A percentile compares a stretch with the other conserved stretches of the same genome.
Evolutionary conservation across 2,329 filamentous ascomycete species (phyloP).

Genomic region (Neospermospora avenae): DNA sequence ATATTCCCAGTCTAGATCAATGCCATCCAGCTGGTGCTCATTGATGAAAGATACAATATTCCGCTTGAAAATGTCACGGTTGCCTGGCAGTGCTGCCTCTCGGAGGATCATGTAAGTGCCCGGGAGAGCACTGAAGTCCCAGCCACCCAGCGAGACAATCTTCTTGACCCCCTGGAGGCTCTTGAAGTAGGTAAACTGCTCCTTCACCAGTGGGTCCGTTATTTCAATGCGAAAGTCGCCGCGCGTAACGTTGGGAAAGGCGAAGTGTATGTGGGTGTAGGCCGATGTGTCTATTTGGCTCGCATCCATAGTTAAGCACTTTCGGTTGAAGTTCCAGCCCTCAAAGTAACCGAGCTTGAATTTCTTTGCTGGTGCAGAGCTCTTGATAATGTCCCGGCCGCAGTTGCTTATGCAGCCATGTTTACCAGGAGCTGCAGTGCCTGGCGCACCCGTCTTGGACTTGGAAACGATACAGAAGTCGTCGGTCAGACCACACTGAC

Average conservation of each 20-base stretch:
- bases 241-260: conserved; percentile 36
- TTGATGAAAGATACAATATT: conserved; percentile 37
- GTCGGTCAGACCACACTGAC: conserved; percentile 38
- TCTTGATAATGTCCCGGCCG: conserved; percentile 37
- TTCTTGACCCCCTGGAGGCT: conserved; percentile 33
- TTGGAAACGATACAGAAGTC: conserved; percentile 37
- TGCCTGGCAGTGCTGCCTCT: conserved; percentile 35
- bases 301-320: conserved; percentile 32
- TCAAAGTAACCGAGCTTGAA: conserved; percentile 37
- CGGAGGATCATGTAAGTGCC: conserved; percentile 40
- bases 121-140: conserved; percentile 41
- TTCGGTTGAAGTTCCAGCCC: conserved; percentile 31
- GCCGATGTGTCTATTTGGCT: conserved; percentile 20
- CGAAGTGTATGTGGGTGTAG: conserved; percentile 37
- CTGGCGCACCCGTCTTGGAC: conserved; percentile 34
- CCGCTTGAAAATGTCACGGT: conserved; percentile 36
- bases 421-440: conserved; percentile 33
- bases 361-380: conserved; percentile 17
- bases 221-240: conserved; percentile 31
- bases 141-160: conserved; percentile 45
- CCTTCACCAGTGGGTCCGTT: conserved; percentile 23
- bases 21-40: conserved; percentile 35
- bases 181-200: conserved; percentile 37
- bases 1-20: conserved; percentile 39
- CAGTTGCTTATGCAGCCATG: conserved; percentile 43